These are phyloP conservation scores for Kwoniella newhampshirensis DNA, from an alignment of 768 basidiomycete species.

Conservation along the genomic window DNA sequence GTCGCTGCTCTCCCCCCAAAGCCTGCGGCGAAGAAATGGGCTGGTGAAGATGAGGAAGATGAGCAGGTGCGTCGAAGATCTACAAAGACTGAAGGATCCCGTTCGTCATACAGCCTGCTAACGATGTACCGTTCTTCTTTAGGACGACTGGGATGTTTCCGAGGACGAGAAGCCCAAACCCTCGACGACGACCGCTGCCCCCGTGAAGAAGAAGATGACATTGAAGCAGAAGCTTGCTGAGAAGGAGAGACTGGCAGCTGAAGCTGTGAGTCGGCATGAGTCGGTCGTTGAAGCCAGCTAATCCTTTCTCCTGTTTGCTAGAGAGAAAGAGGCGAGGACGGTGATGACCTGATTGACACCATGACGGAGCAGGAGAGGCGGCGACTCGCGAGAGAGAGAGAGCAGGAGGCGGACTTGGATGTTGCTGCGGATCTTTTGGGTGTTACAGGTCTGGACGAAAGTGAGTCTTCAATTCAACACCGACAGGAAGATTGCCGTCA, in stretches of 20 bases:
- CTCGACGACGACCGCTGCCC: conserved; percentile 58
- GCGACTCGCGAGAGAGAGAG: conserved; percentile 70
- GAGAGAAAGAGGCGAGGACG: conserved; percentile 9
- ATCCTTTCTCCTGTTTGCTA: not conserved
- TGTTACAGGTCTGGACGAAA: conserved; percentile 58
- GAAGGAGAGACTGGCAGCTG: conserved; percentile 76
- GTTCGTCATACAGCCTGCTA: not conserved
- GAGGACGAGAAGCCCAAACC: conserved; percentile 62
- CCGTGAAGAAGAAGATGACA: conserved; percentile 87
- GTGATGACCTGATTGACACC: conserved; percentile 51
- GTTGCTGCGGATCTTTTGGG: conserved; percentile 82
- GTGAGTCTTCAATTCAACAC: conserved; percentile 15
- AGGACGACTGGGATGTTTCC: conserved; percentile 96
- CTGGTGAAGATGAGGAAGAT: conserved; percentile 84
- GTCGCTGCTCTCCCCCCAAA: conserved; percentile 25
- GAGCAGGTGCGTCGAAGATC: conserved; percentile 66
- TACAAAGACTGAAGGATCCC: not conserved
- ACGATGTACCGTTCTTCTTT: not conserved
- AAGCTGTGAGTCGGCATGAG: conserved; percentile 40
- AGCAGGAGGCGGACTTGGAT: conserved; percentile 81
- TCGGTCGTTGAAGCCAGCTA: not conserved
- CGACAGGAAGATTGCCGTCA: not conserved
- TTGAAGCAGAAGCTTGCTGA: conserved; percentile 88
- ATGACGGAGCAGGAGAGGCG: conserved; percentile 61
- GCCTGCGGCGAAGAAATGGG: conserved; percentile 68